Base-by-base conservation (phyloP, 2,329 filamentous ascomycete species). In the Coniochaeta prunicola region DNA sequence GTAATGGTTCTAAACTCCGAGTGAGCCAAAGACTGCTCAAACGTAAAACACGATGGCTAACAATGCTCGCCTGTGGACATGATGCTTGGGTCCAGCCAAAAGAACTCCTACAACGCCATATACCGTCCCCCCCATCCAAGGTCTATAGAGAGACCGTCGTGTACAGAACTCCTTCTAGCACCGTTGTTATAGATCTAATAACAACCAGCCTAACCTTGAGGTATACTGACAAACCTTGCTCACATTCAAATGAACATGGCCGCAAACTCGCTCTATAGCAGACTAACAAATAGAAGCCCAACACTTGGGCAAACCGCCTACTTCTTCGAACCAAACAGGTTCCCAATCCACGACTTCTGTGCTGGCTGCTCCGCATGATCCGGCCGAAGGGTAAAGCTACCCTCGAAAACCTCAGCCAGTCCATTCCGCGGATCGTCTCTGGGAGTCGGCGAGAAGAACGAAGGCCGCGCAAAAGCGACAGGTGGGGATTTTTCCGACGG, bases 401-500 rank as follows among this genome's bases (percentile, higher is more conserved):
- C 70, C 45, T 69, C 71, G 56, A 81, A 71, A 19, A 80, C 62
- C 31, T 79, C 77, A 0, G 77, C 76, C 58, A 81, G 59, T 1
- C 72, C 70, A 58, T 73, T 76, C 2, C 76, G 68, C 53, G 78
- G 76, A 45, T 78, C 77, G 48, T 72, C 71, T 7, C 71, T 67
- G 21, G 64, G 58, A 13, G 72, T 65, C 1, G 77, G 74, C 4
- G 84, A 83, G 69, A 85, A 87, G 71, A 86, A 82, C n/a, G 72
- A 81, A 1, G 83, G 84, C 53, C 84, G 81, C 59, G 84, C 80
- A 57, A 87, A 86, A 33, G 79, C 71, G 36, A 76, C 76, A 42
- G 59, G 17, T 33, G n/a, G n/a, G 34, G 21, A 12, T n/a, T 34
- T 31, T 24, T 54, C 33, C 34, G 21, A 10, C 34, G n/a, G n/a